Evolutionary conservation across 352 stramenopile species (phyloP).

Genomic region (Detonula confervacea): DNA sequence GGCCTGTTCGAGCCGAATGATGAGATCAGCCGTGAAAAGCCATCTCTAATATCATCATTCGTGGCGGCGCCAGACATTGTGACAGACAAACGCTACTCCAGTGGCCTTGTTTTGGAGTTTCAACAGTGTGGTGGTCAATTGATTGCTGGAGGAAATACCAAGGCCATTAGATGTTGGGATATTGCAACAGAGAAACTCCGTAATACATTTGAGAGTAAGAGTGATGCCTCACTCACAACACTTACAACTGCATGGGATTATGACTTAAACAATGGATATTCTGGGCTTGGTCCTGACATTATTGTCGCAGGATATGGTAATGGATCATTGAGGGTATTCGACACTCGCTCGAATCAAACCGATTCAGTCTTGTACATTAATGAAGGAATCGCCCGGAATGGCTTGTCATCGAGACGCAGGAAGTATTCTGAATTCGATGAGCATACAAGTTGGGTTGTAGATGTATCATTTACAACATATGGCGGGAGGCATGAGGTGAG

Average conservation of each 20-base stretch:
- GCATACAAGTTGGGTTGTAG: slow-evolving; percentile 95
- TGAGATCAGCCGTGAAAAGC: slow-evolving; percentile 55
- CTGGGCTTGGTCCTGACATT: slow-evolving; percentile 81
- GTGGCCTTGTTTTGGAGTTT: slow-evolving; percentile 96
- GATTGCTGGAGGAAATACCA: slow-evolving; percentile 92
- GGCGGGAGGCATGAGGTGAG: slow-evolving; percentile 63
- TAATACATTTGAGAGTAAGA: slow-evolving; percentile 79
- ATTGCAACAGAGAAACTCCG: slow-evolving; percentile 91
- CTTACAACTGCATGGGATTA: slow-evolving; percentile 78
- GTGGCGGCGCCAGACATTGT: slow-evolving; percentile 92
- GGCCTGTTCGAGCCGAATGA: slow-evolving; percentile 83
- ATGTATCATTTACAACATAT: slow-evolving; percentile 81
- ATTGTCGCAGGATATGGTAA: slow-evolving; percentile 93
- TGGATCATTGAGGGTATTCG: slow-evolving; percentile 93
- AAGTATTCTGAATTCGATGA: slow-evolving; percentile 81
- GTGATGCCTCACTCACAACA: slow-evolving; percentile 67
- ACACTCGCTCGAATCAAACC: slow-evolving; percentile 87
- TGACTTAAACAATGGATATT: slow-evolving; percentile 56
- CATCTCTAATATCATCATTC: slow-evolving; percentile 92
- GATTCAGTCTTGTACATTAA: slow-evolving; percentile 40
- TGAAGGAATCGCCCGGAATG: slow-evolving; percentile 4
- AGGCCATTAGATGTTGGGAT: slow-evolving; percentile 93
- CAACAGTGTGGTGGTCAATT: slow-evolving; percentile 91
- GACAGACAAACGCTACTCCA: slow-evolving; percentile 87
- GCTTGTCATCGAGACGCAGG: slow-evolving; percentile 60